Conservation (phyloP, 2,329 filamentous ascomycete species). For the Orbilia quercus region DNA sequence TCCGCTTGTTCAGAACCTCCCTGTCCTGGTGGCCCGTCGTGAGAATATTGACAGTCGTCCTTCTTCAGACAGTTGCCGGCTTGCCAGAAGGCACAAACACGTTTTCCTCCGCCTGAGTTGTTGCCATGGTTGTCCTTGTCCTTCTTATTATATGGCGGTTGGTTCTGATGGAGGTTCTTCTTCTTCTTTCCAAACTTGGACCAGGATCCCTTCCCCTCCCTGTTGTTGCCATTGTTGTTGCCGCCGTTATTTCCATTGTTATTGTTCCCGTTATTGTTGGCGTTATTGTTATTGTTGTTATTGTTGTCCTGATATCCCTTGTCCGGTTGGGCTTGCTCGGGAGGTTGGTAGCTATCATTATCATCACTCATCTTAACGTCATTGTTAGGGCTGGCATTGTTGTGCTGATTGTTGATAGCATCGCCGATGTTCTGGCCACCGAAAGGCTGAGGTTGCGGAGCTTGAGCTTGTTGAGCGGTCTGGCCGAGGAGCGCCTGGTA, state of each 20-base stretch:
- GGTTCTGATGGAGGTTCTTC: constrained; percentile 47
- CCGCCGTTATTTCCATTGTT: no score
- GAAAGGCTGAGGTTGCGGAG: constrained; percentile 13
- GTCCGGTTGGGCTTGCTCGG: constrained; percentile 36
- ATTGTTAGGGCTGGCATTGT: neutral
- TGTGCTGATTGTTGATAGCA: constrained; percentile 11
- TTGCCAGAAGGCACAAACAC: constrained; percentile 55
- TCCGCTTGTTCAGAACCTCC: constrained; percentile 52
- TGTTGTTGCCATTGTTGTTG: constrained; percentile 5
- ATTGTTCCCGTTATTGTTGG: constrained; percentile 9
- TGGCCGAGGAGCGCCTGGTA: constrained; percentile 43
- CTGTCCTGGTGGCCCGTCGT: constrained; percentile 51
- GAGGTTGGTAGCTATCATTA: constrained; percentile 39
- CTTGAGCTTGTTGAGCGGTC: constrained; percentile 6
- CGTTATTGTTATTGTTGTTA: constrained; percentile 5
- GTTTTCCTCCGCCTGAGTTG: constrained; percentile 28
- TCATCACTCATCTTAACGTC: constrained; percentile 52
- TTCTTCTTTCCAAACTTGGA: constrained; percentile 55
- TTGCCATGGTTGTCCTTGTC: constrained; percentile 26
- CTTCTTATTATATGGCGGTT: constrained; percentile 49
- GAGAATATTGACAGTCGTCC: constrained; percentile 54
- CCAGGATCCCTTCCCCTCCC: constrained; percentile 51
- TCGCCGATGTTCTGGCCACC: constrained; percentile 19
- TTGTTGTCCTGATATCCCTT: constrained; percentile 40
- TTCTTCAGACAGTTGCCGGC: constrained; percentile 50